phyloP scores from a whole-genome alignment of 2,329 filamentous ascomycete genomes.

The Phyllosticta ampelicida region DNA sequence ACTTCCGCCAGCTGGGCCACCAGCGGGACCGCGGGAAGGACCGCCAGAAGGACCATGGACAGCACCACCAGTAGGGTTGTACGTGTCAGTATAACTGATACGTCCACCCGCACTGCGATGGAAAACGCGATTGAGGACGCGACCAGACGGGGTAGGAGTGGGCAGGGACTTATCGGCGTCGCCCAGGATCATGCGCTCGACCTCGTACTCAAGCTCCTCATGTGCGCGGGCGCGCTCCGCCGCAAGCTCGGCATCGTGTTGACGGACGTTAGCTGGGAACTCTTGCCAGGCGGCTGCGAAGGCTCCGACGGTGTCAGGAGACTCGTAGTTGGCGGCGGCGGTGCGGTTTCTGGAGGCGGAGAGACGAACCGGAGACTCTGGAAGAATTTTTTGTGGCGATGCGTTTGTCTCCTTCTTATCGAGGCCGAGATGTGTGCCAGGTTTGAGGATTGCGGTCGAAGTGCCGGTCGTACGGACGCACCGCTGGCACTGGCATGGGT shows the following conservation, averaged over 20 bases:
- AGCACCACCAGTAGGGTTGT: no score
- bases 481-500: slow-evolving; percentile 3
- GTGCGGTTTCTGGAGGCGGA: not conserved
- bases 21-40: no score
- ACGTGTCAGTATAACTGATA: no score
- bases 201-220: not conserved
- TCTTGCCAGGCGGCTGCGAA: not conserved
- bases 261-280: not conserved
- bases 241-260: not conserved
- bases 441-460: not conserved
- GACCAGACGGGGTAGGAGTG: no score
- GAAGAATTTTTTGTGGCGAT: no score
- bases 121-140: no score
- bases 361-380: not conserved
- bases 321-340: not conserved
- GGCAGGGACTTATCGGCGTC: not conserved
- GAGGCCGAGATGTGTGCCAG: not conserved
- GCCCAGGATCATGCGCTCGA: not conserved
- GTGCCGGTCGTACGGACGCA: not conserved
- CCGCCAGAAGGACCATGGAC: no score
- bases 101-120: no score
- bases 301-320: not conserved
- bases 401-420: no score
- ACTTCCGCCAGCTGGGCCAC: no score
- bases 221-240: not conserved